Conservation (phyloP, 148 eudicot genomes). For the Pharnaceum exiguum region DNA sequence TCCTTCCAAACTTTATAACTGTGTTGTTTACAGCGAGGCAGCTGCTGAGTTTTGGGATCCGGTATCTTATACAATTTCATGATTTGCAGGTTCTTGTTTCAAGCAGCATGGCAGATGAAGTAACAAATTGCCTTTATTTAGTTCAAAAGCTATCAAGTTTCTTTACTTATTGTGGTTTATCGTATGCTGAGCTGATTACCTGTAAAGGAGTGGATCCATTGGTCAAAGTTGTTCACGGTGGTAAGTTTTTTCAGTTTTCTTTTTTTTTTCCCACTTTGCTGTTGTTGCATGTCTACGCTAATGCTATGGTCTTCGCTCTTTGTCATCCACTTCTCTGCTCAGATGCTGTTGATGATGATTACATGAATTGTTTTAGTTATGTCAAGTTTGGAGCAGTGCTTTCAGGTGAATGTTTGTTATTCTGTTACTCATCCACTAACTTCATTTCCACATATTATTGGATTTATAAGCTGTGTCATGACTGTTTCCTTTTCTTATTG, state of each 20-base stretch:
- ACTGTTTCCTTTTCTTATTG: constrained; percentile 3
- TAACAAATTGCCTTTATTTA: constrained; percentile 40
- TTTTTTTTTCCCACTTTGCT: neutral
- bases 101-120: constrained; percentile 31
- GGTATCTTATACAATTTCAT: neutral
- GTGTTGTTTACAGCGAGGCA: constrained; percentile 1
- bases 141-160: constrained; percentile 45
- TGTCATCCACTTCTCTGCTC: constrained; percentile 9
- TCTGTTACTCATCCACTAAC: constrained; percentile 6
- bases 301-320: neutral
- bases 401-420: constrained; percentile 46
- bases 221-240: constrained; percentile 30
- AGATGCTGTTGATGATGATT: constrained; percentile 59
- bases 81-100: constrained; percentile 63
- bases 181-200: constrained; percentile 57
- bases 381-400: constrained; percentile 80
- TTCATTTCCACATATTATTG: neutral
- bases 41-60: neutral
- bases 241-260: constrained; percentile 27
- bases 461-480: neutral
- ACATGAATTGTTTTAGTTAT: constrained; percentile 50
- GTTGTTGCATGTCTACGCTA: neutral
- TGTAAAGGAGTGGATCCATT: constrained; percentile 52
- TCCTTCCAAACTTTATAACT: constrained; percentile 7
- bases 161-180: constrained; percentile 55